Base-by-base conservation (phyloP, 2,329 filamentous ascomycete species). In the Neocatenulostroma microsporum region DNA sequence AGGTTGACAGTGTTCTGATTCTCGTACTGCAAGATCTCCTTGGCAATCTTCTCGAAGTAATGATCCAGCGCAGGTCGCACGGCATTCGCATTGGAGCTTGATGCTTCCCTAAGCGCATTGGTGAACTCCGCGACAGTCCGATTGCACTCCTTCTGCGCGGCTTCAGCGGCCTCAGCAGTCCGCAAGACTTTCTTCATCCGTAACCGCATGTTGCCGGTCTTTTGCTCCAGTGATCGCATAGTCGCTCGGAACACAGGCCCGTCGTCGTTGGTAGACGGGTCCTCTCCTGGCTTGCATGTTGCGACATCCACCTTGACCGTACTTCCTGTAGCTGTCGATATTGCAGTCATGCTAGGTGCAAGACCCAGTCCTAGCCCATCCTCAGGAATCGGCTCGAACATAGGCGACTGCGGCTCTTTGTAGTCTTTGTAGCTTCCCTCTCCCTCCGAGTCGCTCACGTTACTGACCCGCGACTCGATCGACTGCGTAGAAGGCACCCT, bases 111-210 rank as follows among this genome's bases (percentile, higher is more conserved):
- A 21, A 98, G 68, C 4, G 89, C 82, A 11, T 89, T 84, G 57
- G 94, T 80, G 51, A 98, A 94, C 3, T 76, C 78, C 12, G 75
- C 66, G 49, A 94, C 80, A 5, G 88, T 81, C 36, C 93, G 85
- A 56, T 96, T 98, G 60, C 84, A 89, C 44, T 82, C 78, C 3
- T 72, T 69, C 58, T 95, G 89, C 3, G 87, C 80, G 36, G 76
- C 67, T 49, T 93, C 76, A 12, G 87, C 88, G 5, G 85, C 80
- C 55, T 96, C 91, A n/a, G 91, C 91, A 55, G 82, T 85, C 58
- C 91, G 93, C 49, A 98, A 68, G 6, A 98, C 84, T 55, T 91
- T 93, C 63, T 98, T 98, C 79, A 96, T 95, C 49, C 89, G 84
- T 15, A 76, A 72, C 40, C 88, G 81, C 84, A 98, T 91, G 50